Evolutionary conservation across 139 green algal species (phyloP).

Genomic region (Coelastrella sp.): DNA sequence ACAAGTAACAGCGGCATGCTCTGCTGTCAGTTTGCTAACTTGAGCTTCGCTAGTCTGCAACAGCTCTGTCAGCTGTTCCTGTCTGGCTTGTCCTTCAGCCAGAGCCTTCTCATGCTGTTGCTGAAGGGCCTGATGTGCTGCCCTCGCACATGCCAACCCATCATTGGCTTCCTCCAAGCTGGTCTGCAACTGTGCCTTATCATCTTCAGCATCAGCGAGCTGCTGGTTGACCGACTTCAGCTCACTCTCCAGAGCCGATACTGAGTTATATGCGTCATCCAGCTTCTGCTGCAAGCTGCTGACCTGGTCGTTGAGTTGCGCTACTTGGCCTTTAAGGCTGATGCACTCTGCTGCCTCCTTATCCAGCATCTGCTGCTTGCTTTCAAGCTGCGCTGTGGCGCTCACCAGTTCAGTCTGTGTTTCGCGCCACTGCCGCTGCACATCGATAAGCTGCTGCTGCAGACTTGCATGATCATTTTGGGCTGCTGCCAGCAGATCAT

Average conservation of each 20-base stretch:
- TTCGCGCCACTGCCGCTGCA: not conserved
- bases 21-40: not conserved
- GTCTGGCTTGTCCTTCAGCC: no score
- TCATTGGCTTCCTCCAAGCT: not conserved
- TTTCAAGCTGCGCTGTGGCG: not conserved
- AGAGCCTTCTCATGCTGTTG: not conserved
- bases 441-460: slow-evolving; percentile 6
- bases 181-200: not conserved
- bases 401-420: not conserved
- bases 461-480: not conserved
- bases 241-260: not conserved
- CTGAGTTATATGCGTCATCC: not conserved
- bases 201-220: slow-evolving; percentile 5
- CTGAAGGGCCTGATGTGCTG: not conserved
- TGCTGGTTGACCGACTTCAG: not conserved
- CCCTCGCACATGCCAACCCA: not conserved
- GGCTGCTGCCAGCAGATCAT: not conserved
- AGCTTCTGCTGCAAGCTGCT: not conserved
- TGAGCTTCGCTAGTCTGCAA: not conserved
- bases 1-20: not conserved
- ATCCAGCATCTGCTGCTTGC: slow-evolving; percentile 12
- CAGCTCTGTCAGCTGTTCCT: slow-evolving; percentile 7
- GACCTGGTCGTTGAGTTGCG: slow-evolving; percentile 18
- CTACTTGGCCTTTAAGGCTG: not conserved
- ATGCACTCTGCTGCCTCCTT: not conserved